Base-by-base conservation (phyloP, 2,329 filamentous ascomycete genomes). In the Colletotrichum abscissum region DNA sequence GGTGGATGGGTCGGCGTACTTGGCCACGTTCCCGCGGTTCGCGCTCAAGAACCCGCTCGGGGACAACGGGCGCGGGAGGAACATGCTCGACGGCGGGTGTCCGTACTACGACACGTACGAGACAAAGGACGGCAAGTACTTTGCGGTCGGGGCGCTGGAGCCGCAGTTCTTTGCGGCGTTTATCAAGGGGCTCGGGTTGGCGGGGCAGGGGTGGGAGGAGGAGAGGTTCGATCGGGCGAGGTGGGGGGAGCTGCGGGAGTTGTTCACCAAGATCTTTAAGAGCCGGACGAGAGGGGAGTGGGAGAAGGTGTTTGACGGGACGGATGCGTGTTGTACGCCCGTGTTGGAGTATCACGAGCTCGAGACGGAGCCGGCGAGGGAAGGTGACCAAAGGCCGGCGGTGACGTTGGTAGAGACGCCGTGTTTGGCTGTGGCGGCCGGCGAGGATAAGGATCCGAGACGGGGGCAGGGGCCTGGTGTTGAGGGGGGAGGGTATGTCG, bases 91-190 rank as follows among this genome's bases (percentile, higher is more conserved):
- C 83, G 92, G 94, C 12, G 96, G 95, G 0, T 92, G 92, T 77
- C 96, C 96, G 2, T 98, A 90, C 81, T 98, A 98, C 81, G 93
- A 94, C 76, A 95, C 93, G 0, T 98, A 98, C 82, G 92, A 93
- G 85, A 97, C 95, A 5, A 89, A 87, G 70, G 95, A 98, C 81
- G 88, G 93, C 1, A 88, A 88, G 74, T 97, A 92, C 80, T 92
- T 98, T 87, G 93, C 95, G 12, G 93, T 98, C n/a, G 96, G 96
- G 1, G 94, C 95, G 14, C 84, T 98, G 30, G 96, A 98, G 85
- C 94, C 94, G 66, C 92, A 94, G 74, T 98, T 98, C 83, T 98
- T 94, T 81, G 84, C 82, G 3, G 87, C 84, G 1, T 84, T 98
- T 66, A 76, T 97, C 9, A 86, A 88, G 72, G 92, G 94, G 0